A percentile compares a stretch with the other conserved stretches of the same genome.
Evolutionary conservation across 2,329 filamentous ascomycete species (phyloP).

Genomic region (Exophiala mesophila): DNA sequence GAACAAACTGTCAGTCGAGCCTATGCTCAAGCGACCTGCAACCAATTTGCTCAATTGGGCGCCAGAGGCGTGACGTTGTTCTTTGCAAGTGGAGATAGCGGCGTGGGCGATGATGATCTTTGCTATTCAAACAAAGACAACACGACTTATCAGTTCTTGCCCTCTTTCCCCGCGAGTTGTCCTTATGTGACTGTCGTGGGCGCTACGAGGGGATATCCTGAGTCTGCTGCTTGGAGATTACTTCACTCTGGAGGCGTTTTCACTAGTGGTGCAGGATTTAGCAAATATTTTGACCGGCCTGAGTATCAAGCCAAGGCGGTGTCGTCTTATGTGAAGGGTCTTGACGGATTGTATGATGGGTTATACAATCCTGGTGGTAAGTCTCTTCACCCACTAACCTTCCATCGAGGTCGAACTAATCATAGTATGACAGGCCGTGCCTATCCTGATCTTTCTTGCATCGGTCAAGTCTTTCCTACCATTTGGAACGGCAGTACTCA

Average conservation of each 20-base stretch:
- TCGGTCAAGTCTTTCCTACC: constrained; percentile 43
- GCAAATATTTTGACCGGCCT: constrained; percentile 46
- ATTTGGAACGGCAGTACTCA: constrained; percentile 35
- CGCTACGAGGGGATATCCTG: constrained; percentile 47
- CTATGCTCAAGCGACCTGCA: constrained; percentile 58
- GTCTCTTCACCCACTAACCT: constrained; percentile 34
- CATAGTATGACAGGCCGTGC: constrained; percentile 47
- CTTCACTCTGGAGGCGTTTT: constrained; percentile 30
- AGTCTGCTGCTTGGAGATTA: constrained; percentile 30
- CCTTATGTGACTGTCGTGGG: constrained; percentile 62
- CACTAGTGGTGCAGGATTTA: constrained; percentile 44
- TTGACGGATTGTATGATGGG: constrained; percentile 49
- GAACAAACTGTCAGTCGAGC: constrained; percentile 59
- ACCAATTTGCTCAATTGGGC: constrained; percentile 60
- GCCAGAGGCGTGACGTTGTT: constrained; percentile 64
- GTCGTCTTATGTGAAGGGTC: constrained; percentile 37
- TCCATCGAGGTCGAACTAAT: constrained; percentile 13
- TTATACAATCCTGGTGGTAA: constrained; percentile 52
- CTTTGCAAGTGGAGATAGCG: constrained; percentile 59
- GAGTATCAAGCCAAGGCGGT: constrained; percentile 46
- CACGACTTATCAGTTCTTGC: constrained; percentile 48
- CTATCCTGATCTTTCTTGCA: constrained; percentile 59
- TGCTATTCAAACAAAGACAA: constrained; percentile 54
- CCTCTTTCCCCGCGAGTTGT: constrained; percentile 54
- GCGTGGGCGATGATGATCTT: constrained; percentile 46